These are phyloP conservation scores for Magnaporthales sp. DNA, from an alignment of 2,329 filamentous ascomycete genomes.

Conservation along the genomic window DNA sequence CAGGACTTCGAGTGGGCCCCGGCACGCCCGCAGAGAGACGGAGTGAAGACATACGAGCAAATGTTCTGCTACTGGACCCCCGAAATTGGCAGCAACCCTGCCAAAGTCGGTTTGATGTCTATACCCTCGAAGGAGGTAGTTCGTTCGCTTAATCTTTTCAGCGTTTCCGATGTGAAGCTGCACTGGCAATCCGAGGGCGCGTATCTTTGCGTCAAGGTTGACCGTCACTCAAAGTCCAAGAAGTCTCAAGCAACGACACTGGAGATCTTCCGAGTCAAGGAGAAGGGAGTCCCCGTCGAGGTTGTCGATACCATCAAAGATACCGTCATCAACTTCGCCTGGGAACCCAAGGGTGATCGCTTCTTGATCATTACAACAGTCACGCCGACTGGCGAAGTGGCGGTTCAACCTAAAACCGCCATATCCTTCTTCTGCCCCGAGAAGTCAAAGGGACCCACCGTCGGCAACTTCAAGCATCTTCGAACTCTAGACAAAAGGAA, in stretches of 20 bases:
- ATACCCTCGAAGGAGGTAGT: conserved; percentile 92
- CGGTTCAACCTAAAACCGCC: conserved; percentile 85
- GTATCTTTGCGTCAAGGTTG: conserved; percentile 97
- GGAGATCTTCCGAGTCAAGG: conserved; percentile 93
- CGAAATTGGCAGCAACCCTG: conserved; percentile 94
- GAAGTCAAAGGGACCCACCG: conserved; percentile 71
- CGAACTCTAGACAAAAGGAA: conserved; percentile 98
- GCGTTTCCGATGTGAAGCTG: conserved; percentile 92
- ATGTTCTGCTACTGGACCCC: conserved; percentile 98
- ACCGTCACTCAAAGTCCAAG: conserved; percentile 97
- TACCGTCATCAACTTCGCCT: conserved; percentile 98
- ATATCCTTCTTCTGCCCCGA: conserved; percentile 97
- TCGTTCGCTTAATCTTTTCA: conserved; percentile 93
- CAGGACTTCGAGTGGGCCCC: conserved; percentile 98
- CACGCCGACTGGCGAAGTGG: conserved; percentile 68
- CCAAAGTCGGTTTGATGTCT: conserved; percentile 94
- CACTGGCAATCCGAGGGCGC: conserved; percentile 96
- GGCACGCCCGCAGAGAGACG: conserved; percentile 69
- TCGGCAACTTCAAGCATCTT: conserved; percentile 94
- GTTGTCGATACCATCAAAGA: conserved; percentile 97
- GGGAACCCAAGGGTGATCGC: conserved; percentile 96
- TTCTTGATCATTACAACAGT: conserved; percentile 96
- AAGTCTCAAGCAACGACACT: conserved; percentile 95
- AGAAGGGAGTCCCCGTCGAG: conserved; percentile 97
- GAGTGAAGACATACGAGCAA: conserved; percentile 88